Evolutionary conservation across 129 eudicot species (phyloP).

Genomic region (Arctium minus): DNA sequence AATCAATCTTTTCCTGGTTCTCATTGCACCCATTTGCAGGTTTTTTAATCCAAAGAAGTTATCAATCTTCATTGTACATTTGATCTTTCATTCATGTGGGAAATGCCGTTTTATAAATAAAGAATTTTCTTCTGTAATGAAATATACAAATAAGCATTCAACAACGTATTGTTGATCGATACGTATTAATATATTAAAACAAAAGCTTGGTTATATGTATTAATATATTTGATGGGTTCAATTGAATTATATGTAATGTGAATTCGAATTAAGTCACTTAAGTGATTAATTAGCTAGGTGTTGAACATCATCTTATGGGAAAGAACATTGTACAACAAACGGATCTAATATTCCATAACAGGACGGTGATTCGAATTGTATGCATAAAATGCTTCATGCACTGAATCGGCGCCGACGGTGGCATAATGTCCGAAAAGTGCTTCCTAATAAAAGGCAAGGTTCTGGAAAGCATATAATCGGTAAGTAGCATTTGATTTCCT

Average conservation of each 20-base stretch:
- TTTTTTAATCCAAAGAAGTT: background rate
- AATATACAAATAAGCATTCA: background rate
- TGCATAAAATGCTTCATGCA: slow-evolving; percentile 43
- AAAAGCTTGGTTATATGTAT: background rate
- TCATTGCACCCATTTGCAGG: background rate
- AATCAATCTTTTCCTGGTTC: background rate
- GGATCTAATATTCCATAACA: slow-evolving; percentile 26
- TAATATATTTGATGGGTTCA: background rate
- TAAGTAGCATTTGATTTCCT: slow-evolving; percentile 8
- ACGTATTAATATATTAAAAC: too few species aligned
- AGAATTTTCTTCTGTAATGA: background rate
- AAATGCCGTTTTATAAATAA: background rate
- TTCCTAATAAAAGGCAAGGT: slow-evolving; percentile 42
- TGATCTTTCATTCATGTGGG: background rate
- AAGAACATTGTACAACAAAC: slow-evolving; percentile 27
- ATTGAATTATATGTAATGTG: background rate
- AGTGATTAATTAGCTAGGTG: background rate
- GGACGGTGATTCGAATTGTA: slow-evolving; percentile 35
- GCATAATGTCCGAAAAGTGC: slow-evolving; percentile 52
- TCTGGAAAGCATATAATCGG: slow-evolving; percentile 43
- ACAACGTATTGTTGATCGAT: background rate
- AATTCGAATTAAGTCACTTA: background rate
- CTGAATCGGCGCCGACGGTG: slow-evolving; percentile 48
- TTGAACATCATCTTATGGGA: slow-evolving; percentile 26
- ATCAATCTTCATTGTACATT: background rate